These are phyloP conservation scores for Zea luxurians DNA, from an alignment of 176 grass and related monocot species.

Conservation along the genomic window DNA sequence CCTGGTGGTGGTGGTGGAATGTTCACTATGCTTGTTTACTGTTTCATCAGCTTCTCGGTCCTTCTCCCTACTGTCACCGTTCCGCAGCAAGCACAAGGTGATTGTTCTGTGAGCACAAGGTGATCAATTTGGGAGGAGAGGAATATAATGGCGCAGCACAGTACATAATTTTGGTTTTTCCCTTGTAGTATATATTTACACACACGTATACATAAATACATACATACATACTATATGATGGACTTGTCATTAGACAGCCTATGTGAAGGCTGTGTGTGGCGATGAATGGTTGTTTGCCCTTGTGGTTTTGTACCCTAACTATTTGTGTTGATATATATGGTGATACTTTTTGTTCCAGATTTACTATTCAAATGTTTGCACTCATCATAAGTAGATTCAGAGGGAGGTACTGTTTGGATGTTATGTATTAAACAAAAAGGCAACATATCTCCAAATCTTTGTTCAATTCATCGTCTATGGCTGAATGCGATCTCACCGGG, in stretches of 20 bases:
- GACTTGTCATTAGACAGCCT: background rate
- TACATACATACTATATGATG: background rate
- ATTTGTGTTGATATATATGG: background rate
- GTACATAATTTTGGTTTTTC: slow-evolving; percentile 5
- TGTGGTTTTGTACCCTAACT: slow-evolving; percentile 3
- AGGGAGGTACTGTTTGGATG: no score
- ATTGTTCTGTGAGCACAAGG: slow-evolving; percentile 40
- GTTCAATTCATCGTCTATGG: no score
- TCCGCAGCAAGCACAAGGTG: slow-evolving; percentile 63
- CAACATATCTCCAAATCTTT: no score
- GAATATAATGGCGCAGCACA: background rate
- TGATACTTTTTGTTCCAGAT: background rate
- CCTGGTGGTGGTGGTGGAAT: background rate
- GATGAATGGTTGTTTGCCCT: background rate
- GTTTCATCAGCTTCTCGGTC: slow-evolving; percentile 61
- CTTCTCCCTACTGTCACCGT: slow-evolving; percentile 64
- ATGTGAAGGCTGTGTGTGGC: background rate
- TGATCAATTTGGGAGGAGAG: background rate
- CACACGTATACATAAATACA: background rate
- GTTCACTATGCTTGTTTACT: slow-evolving; percentile 19
- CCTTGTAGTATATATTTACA: background rate
- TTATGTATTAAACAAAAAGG: no score
- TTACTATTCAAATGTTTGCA: no score
- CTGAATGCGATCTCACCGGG: no score
- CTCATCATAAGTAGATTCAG: no score